Percentiles rank a stretch among this genome's conserved stretches.
phyloP scores from a whole-genome alignment of 1,284 basidiomycete genomes.

The Leccinum pachyderme region DNA sequence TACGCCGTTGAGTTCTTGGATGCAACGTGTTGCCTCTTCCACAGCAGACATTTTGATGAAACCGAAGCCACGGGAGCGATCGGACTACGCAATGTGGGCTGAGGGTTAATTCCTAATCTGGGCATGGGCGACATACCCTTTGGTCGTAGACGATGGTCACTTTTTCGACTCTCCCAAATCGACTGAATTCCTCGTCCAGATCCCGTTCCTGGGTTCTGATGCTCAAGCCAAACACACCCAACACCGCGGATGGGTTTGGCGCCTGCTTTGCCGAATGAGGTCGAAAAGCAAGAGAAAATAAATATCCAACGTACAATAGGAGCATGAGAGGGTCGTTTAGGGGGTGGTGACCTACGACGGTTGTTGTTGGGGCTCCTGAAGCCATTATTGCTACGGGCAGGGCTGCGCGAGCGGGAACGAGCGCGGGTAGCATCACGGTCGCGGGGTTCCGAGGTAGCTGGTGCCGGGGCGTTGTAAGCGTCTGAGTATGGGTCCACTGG shows the following conservation, averaged over 20 bases:
- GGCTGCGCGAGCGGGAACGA: conserved; percentile 73
- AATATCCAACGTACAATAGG: conserved; percentile 58
- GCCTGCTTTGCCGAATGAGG: conserved; percentile 57
- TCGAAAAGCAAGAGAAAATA: conserved; percentile 1
- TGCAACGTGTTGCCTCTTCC: conserved; percentile 86
- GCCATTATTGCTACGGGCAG: conserved; percentile 50
- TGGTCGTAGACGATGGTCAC: conserved; percentile 99
- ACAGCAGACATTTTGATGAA: conserved; percentile 92
- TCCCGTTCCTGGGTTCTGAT: conserved; percentile 94
- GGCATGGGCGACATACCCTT: conserved; percentile 64
- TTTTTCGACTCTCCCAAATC: conserved; percentile 91
- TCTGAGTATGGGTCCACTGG: conserved; percentile 80
- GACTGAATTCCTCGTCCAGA: conserved; percentile 89
- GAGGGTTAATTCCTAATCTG: conserved; percentile 7
- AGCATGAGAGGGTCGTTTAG: conserved; percentile 65
- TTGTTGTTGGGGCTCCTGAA: conserved; percentile 47
- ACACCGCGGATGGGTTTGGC: conserved; percentile 82
- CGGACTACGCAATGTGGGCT: conserved; percentile 57
- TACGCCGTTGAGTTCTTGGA: conserved; percentile 90
- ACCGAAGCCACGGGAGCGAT: conserved; percentile 95
- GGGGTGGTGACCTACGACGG: conserved; percentile 48
- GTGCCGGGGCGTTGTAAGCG: conserved; percentile 67
- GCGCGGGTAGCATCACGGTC: conserved; percentile 54
- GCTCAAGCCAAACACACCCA: conserved; percentile 95
- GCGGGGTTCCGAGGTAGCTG: conserved; percentile 43